Conservation (phyloP, 768 basidiomycete species). For the Pleurotus giganteus region DNA sequence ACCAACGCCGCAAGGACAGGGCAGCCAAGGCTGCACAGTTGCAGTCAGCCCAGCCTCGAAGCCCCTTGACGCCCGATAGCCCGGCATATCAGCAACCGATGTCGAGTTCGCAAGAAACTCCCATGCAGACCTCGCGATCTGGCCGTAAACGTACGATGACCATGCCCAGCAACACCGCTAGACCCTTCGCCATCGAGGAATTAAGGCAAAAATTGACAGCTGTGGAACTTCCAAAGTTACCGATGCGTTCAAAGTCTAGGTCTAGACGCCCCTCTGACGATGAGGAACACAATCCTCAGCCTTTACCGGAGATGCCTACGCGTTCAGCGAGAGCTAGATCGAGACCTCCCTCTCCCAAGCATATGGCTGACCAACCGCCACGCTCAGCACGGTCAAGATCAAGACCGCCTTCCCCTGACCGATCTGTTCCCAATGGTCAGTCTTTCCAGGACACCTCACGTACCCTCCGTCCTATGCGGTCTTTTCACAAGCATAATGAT, state of each 20-base stretch:
- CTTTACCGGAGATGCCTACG: not conserved
- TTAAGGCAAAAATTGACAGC: constrained; percentile 55
- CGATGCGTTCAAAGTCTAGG: constrained; percentile 14
- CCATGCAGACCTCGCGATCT: constrained; percentile 32
- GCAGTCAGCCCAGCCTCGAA: constrained; percentile 17
- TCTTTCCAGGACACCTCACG: constrained; percentile 12
- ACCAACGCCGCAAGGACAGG: constrained; percentile 52
- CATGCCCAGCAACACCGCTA: constrained; percentile 34
- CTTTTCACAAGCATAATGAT: constrained; percentile 58
- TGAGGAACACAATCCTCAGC: not conserved
- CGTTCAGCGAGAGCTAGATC: not conserved
- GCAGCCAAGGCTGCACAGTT: constrained; percentile 24
- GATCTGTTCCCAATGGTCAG: constrained; percentile 2
- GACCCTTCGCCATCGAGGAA: constrained; percentile 54
- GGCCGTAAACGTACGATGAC: constrained; percentile 43
- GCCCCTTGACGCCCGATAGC: not conserved
- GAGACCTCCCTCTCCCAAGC: constrained; percentile 13
- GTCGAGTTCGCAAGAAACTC: constrained; percentile 37
- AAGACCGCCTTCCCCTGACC: constrained; percentile 5
- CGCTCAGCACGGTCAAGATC: constrained; percentile 4
- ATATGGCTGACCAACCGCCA: constrained; percentile 28
- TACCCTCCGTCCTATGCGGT: constrained; percentile 49
- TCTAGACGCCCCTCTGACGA: constrained; percentile 1
- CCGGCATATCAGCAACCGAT: constrained; percentile 11
- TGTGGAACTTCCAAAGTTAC: constrained; percentile 36